Evolutionary conservation across 2,329 filamentous ascomycete species (phyloP).

Genomic region (Emergomyces africanus): DNA sequence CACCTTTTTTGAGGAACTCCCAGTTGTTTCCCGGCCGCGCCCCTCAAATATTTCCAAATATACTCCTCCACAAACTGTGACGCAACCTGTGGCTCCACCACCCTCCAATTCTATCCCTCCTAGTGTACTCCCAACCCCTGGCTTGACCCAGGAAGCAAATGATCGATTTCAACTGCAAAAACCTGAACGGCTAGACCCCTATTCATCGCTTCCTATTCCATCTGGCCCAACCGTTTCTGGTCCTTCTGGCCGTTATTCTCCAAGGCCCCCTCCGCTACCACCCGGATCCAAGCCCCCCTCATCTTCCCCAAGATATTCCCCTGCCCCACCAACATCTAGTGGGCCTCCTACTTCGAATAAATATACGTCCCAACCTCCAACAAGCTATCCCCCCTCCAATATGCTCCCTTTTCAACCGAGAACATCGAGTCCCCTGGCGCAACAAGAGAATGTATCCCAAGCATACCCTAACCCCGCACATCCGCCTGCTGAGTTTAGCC

Average conservation of each 20-base stretch:
- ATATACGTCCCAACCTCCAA: slow-evolving; percentile 29
- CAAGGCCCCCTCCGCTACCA: slow-evolving; percentile 24
- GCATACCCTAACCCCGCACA: slow-evolving; percentile 11
- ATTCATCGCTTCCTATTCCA: slow-evolving; percentile 15
- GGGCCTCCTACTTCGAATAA: slow-evolving; percentile 20
- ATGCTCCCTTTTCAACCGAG: slow-evolving; percentile 46
- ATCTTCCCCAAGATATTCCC: slow-evolving; percentile 31
- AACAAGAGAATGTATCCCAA: slow-evolving; percentile 31
- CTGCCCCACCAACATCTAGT: slow-evolving; percentile 29
- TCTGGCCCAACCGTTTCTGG: slow-evolving; percentile 5
- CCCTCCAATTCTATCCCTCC: slow-evolving; percentile 18
- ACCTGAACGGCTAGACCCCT: slow-evolving; percentile 22
- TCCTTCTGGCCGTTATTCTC: slow-evolving; percentile 28
- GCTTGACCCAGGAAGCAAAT: slow-evolving; percentile 14
- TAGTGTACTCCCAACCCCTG: slow-evolving; percentile 10
- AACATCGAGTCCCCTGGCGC: slow-evolving; percentile 52
- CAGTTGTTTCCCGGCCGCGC: slow-evolving; percentile 48
- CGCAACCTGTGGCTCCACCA: slow-evolving; percentile 13
- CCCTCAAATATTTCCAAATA: slow-evolving; percentile 37
- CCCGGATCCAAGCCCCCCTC: slow-evolving; percentile 23
- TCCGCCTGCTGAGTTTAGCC: background rate
- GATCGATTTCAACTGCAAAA: slow-evolving; percentile 19
- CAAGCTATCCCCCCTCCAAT: slow-evolving; percentile 11
- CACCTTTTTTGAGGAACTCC: slow-evolving; percentile 69
- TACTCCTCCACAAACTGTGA: slow-evolving; percentile 21